Evolutionary conservation across 2,329 filamentous ascomycete species (phyloP), one percentile per base, ranked within the genome.

Genomic region (Epichloe uncinata): DNA sequence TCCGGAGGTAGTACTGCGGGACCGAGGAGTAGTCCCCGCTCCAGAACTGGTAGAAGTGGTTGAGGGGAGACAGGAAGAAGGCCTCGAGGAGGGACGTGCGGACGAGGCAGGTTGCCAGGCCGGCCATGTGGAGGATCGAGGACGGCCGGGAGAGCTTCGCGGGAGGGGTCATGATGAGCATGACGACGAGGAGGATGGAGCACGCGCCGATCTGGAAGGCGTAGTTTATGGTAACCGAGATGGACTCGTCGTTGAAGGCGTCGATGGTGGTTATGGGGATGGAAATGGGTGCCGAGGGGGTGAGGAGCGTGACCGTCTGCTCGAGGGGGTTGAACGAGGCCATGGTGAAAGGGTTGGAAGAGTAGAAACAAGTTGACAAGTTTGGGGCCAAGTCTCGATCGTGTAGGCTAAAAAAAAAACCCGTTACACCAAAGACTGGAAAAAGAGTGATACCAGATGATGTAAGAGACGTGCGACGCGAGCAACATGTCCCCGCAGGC

Each of bases 151-250:
- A 68, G 52, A 85, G 77, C 62, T 87, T 88, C 55, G 78, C 71
- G 0, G 70, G 63, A 18, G 78, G 78, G 0, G 85, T 89, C 63
- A 90, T 73, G 51, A 83, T 59, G 11, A 88, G 66, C 3, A 90
- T 69, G 33, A 85, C 71, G 42, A 84, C 56, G 16, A 90, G 69
- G 59, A 88, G 77, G 53, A 84, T 66, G 51, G 82, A 55, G 44
- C 77, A 79, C 22, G 84, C 79, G 33, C 87, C 87, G 47, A 89
- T 72, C 62, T 91, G 85, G 16, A 75, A 68, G 48, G 78, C 82
- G 61, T 83, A 87, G 66, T 81, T 83, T 70, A 86, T 79, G 61
- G 61, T 62, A 30, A 67, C 63, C 57, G 62, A 66, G 54, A 64
- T 52, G 40, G 63, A 60, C 33, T 61, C 60, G 22, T 58, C 54